Evolutionary conservation across 2,329 filamentous ascomycete genomes (phyloP).

Genomic region (Neoarthrinium moseri): DNA sequence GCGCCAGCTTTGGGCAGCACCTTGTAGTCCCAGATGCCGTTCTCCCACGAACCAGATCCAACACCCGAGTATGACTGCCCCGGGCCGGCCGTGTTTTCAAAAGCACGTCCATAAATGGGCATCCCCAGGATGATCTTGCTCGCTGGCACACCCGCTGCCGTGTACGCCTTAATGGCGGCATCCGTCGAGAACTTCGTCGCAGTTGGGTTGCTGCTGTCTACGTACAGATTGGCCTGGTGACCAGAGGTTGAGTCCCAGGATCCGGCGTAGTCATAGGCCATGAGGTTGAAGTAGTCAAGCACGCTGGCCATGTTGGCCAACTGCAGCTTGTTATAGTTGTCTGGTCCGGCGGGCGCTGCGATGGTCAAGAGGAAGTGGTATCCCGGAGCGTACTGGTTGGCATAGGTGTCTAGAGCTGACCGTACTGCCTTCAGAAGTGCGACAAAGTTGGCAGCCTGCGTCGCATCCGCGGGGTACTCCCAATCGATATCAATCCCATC

Average conservation of each 20-base stretch:
- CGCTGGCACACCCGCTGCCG: constrained; percentile 58
- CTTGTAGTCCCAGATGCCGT: constrained; percentile 80
- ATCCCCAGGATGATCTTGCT: constrained; percentile 74
- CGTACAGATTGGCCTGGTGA: constrained; percentile 72
- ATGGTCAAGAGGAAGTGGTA: constrained; percentile 56
- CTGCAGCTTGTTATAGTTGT: constrained; percentile 46
- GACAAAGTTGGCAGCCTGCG: constrained; percentile 41
- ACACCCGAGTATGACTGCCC: constrained; percentile 63
- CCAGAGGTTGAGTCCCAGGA: constrained; percentile 63
- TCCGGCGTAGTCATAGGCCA: constrained; percentile 74
- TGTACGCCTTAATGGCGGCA: constrained; percentile 64
- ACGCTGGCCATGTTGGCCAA: constrained; percentile 43
- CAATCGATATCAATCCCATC: constrained; percentile 41
- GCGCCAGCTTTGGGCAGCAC: constrained; percentile 64
- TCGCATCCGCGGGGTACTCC: constrained; percentile 37
- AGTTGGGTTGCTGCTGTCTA: constrained; percentile 48
- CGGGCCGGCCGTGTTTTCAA: constrained; percentile 61
- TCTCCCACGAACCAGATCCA: constrained; percentile 70
- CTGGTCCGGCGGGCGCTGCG: constrained; percentile 47
- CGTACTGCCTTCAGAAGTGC: constrained; percentile 43
- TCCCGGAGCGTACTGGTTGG: constrained; percentile 38
- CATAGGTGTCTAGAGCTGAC: constrained; percentile 47
- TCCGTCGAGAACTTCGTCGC: constrained; percentile 71
- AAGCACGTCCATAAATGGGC: constrained; percentile 77
- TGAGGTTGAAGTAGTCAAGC: constrained; percentile 59